Percentiles rank a stretch among this genome's conserved stretches.
Conservation (phyloP, 2,329 filamentous ascomycete species). For the Xylariales sp. region DNA sequence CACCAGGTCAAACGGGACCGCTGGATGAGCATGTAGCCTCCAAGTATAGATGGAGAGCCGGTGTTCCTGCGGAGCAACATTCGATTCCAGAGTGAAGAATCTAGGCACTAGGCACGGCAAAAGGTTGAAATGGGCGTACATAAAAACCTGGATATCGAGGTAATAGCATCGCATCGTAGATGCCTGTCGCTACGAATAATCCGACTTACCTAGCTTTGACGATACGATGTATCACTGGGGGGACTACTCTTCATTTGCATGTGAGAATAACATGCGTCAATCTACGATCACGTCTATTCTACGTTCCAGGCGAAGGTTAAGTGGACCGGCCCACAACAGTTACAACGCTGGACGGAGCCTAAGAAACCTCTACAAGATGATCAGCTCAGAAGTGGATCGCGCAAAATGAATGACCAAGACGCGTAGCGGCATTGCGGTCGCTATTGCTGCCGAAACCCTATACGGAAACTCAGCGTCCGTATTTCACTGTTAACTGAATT, state of each 20-base stretch:
- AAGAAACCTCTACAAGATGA: slow-evolving; percentile 2
- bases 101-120: slow-evolving; percentile 2
- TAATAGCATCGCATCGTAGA: slow-evolving; percentile 15
- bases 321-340: slow-evolving; percentile 11
- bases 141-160: slow-evolving; percentile 16
- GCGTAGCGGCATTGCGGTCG: slow-evolving; percentile 6
- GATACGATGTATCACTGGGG: slow-evolving; percentile 14
- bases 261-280: slow-evolving; percentile 20
- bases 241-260: slow-evolving; percentile 15
- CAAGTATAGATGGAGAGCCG: slow-evolving; percentile 58
- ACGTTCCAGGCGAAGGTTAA: slow-evolving; percentile 12
- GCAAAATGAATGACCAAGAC: slow-evolving; percentile 9
- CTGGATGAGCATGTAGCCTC: slow-evolving; percentile 64
- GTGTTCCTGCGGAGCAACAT: slow-evolving; percentile 47
- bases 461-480: slow-evolving; percentile 7
- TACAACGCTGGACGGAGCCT: background rate
- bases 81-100: slow-evolving; percentile 45
- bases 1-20: slow-evolving; percentile 61
- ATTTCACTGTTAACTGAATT: slow-evolving; percentile 13
- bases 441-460: slow-evolving; percentile 5
- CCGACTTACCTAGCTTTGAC: slow-evolving; percentile 13
- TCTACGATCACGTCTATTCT: slow-evolving; percentile 3
- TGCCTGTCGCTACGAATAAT: slow-evolving; percentile 19
- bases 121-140: slow-evolving; percentile 18
- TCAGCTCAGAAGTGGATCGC: slow-evolving; percentile 7